These are phyloP conservation scores for Ustilago loliicola DNA, from an alignment of 1,284 basidiomycete genomes.

Conservation along the genomic window DNA sequence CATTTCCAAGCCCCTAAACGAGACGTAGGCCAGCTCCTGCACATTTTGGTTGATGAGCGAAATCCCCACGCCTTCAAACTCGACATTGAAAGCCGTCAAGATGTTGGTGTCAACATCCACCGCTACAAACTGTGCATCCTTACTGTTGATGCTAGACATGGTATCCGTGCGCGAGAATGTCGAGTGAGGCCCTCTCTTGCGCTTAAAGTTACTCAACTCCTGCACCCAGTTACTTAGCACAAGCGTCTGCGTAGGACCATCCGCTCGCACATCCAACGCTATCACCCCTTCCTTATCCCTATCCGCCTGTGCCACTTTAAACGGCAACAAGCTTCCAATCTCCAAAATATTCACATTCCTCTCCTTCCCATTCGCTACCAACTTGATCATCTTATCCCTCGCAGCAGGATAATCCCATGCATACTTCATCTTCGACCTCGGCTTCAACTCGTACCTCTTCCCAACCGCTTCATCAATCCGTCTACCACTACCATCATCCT, in stretches of 20 bases:
- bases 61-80: slow-evolving; percentile 91
- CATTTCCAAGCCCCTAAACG: slow-evolving; percentile 83
- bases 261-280: slow-evolving; percentile 93
- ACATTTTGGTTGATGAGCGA: slow-evolving; percentile 90
- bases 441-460: slow-evolving; percentile 75
- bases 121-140: slow-evolving; percentile 79
- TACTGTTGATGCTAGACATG: slow-evolving; percentile 77
- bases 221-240: slow-evolving; percentile 89
- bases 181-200: slow-evolving; percentile 75
- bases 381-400: slow-evolving; percentile 82
- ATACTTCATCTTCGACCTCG: slow-evolving; percentile 78
- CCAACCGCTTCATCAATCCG: slow-evolving; percentile 53
- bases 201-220: slow-evolving; percentile 89
- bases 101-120: slow-evolving; percentile 81
- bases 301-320: slow-evolving; percentile 76
- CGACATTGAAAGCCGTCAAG: slow-evolving; percentile 79
- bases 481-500: slow-evolving; percentile 40
- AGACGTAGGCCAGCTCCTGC: slow-evolving; percentile 90
- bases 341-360: slow-evolving; percentile 92
- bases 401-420: slow-evolving; percentile 96
- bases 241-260: slow-evolving; percentile 86
- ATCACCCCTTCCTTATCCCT: slow-evolving; percentile 75
- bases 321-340: slow-evolving; percentile 91
- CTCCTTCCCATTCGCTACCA: slow-evolving; percentile 78
- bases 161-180: slow-evolving; percentile 80